These are phyloP conservation scores for Aristolochia contorta DNA, from an alignment of 164 flowering plant species.

Conservation along the genomic window DNA sequence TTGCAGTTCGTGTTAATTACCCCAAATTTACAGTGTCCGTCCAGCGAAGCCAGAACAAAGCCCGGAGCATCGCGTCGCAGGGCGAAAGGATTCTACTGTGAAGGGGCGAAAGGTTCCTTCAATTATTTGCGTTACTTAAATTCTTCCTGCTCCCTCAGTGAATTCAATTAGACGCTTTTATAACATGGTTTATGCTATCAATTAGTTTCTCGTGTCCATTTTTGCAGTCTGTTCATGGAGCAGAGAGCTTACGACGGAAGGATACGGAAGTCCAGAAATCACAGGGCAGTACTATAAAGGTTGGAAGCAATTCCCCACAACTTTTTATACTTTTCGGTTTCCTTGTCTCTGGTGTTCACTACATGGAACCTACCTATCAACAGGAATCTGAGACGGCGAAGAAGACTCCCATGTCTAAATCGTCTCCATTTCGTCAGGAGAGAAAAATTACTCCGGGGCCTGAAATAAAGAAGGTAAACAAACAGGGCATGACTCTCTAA, in stretches of 20 bases:
- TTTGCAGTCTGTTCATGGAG: slow-evolving; percentile 6
- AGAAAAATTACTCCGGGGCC: slow-evolving; percentile 7
- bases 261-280: slow-evolving; percentile 4
- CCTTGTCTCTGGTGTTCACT: not conserved
- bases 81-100: too few relatives aligned
- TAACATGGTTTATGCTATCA: not conserved
- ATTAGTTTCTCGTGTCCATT: not conserved
- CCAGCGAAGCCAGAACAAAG: not conserved
- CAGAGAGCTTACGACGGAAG: slow-evolving; percentile 5
- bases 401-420: slow-evolving; percentile 12
- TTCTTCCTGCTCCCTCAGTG: not conserved
- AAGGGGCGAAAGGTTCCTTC: too few relatives aligned
- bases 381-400: not conserved
- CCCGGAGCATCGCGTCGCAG: not conserved
- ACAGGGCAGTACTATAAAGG: slow-evolving; percentile 2
- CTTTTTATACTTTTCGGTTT: not conserved
- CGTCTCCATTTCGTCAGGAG: slow-evolving; percentile 15
- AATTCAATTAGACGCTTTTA: not conserved
- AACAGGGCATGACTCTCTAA: too few relatives aligned
- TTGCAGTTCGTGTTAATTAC: too few relatives aligned
- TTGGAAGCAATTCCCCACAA: too few relatives aligned
- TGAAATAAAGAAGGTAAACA: slow-evolving; percentile 13
- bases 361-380: not conserved
- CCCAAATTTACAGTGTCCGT: not conserved
- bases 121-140: not conserved